These are phyloP conservation scores for Ministeria vibrans DNA, from an alignment of 78 protist genomes.

Conservation along the genomic window DNA sequence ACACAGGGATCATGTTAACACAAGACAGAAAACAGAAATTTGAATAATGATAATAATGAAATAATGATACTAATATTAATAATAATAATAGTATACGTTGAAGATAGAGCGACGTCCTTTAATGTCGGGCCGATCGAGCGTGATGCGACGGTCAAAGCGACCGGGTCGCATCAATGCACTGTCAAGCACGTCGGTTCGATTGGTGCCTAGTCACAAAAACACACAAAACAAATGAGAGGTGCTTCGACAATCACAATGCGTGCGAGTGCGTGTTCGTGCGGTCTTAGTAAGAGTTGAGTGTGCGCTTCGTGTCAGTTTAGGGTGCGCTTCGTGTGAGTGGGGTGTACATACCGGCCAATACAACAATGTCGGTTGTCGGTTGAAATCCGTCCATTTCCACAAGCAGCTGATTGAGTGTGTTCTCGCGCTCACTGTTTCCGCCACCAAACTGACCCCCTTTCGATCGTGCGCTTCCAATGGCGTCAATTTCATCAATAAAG, in stretches of 20 bases:
- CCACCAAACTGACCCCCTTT: slow-evolving; percentile 2
- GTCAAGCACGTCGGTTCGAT: slow-evolving; percentile 76
- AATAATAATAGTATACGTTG: too few species aligned
- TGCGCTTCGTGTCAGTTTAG: too few species aligned
- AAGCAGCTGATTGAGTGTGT: slow-evolving; percentile 94
- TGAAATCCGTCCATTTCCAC: slow-evolving; percentile 93
- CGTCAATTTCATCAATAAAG: slow-evolving; percentile 92
- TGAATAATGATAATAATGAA: too few species aligned
- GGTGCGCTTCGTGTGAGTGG: too few species aligned
- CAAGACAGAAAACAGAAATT: too few species aligned
- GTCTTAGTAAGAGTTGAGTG: too few species aligned
- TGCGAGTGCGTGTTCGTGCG: neutral
- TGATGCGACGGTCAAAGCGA: slow-evolving; percentile 88
- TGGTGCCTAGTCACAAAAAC: slow-evolving; percentile 57
- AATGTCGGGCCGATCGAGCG: slow-evolving; percentile 86
- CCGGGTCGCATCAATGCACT: too few species aligned
- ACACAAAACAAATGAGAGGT: neutral
- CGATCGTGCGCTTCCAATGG: slow-evolving; percentile 47
- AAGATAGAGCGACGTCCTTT: slow-evolving; percentile 82
- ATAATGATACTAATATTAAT: too few species aligned
- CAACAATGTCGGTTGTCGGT: neutral
- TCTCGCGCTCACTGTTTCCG: slow-evolving; percentile 89
- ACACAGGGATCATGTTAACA: too few species aligned
- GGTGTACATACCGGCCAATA: too few species aligned
- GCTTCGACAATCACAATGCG: neutral